Percentiles rank a stretch among this genome's conserved stretches.
These are phyloP conservation scores for Tillandsia fasciculata DNA, from an alignment of 176 grass and related monocot species.

Conservation along the genomic window DNA sequence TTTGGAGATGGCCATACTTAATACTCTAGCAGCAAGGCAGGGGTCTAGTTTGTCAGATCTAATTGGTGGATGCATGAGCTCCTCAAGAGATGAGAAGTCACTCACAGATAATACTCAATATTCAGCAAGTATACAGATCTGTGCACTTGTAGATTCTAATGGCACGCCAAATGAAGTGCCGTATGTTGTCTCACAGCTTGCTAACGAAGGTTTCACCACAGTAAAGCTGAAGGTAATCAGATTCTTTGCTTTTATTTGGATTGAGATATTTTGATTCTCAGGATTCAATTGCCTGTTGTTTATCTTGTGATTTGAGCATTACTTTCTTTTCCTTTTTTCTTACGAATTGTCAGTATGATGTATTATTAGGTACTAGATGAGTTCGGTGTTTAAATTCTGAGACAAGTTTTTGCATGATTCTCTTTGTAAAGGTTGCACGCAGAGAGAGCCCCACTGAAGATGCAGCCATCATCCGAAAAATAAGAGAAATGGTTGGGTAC, in stretches of 20 bases:
- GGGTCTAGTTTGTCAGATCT: conserved; percentile 43
- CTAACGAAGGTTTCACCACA: conserved; percentile 75
- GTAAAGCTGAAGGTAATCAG: conserved; percentile 74
- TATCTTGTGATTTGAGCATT: background rate
- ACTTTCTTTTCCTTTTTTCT: background rate
- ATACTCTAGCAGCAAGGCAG: conserved; percentile 52
- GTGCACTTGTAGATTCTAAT: conserved; percentile 67
- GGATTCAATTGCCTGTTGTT: conserved; percentile 8
- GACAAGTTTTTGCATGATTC: conserved; percentile 4
- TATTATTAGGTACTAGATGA: background rate
- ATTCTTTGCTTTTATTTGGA: background rate
- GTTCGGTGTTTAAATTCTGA: conserved; percentile 8
- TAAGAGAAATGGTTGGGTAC: conserved; percentile 69
- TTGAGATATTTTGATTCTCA: background rate
- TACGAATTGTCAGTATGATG: too few relatives aligned
- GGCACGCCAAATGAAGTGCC: conserved; percentile 68
- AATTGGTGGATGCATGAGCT: conserved; percentile 31
- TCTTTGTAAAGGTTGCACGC: conserved; percentile 56
- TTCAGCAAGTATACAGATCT: conserved; percentile 55
- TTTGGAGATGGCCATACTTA: conserved; percentile 94
- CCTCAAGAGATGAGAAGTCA: conserved; percentile 19
- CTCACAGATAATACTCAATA: conserved; percentile 28
- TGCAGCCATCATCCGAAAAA: conserved; percentile 60
- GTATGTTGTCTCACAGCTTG: conserved; percentile 57
- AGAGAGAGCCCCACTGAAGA: conserved; percentile 67